A percentile compares a stretch with the other conserved stretches of the same genome.
These are phyloP conservation scores for Euphorbia peplus DNA, from an alignment of 345 rosid species.

Conservation along the genomic window DNA sequence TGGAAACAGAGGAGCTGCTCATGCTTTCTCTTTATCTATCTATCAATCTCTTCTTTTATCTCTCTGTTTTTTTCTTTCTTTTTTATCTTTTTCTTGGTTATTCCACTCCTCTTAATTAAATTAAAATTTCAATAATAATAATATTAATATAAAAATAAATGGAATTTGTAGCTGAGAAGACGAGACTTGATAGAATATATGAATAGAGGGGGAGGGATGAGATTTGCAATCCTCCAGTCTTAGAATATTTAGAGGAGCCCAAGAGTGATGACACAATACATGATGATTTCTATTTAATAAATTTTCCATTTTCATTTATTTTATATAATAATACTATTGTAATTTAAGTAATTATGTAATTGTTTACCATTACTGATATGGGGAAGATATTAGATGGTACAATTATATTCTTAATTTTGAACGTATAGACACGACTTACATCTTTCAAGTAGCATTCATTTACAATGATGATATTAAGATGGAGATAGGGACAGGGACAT, in stretches of 20 bases:
- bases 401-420: too few species aligned
- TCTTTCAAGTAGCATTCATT: too few species aligned
- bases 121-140: too few species aligned
- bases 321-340: neutral
- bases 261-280: conserved; percentile 39
- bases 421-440: too few species aligned
- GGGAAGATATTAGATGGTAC: too few species aligned
- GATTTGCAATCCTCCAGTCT: conserved; percentile 49
- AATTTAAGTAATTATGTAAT: too few species aligned
- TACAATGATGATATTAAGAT: too few species aligned
- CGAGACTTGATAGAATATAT: conserved; percentile 15
- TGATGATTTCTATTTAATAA: conserved; percentile 23
- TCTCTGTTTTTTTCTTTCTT: conserved; percentile 26
- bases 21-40: conserved; percentile 34
- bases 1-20: conserved; percentile 55
- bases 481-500: too few species aligned
- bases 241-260: conserved; percentile 66
- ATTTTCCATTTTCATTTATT: neutral
- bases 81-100: conserved; percentile 41
- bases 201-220: conserved; percentile 14
- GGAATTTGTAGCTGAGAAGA: conserved; percentile 41
- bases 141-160: conserved; percentile 24
- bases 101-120: conserved; percentile 59
- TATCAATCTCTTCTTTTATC: too few species aligned
- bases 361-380: too few species aligned